These are phyloP conservation scores for Aspergillus terreus DNA, from an alignment of 2,329 filamentous ascomycete genomes.

Conservation along the genomic window DNA sequence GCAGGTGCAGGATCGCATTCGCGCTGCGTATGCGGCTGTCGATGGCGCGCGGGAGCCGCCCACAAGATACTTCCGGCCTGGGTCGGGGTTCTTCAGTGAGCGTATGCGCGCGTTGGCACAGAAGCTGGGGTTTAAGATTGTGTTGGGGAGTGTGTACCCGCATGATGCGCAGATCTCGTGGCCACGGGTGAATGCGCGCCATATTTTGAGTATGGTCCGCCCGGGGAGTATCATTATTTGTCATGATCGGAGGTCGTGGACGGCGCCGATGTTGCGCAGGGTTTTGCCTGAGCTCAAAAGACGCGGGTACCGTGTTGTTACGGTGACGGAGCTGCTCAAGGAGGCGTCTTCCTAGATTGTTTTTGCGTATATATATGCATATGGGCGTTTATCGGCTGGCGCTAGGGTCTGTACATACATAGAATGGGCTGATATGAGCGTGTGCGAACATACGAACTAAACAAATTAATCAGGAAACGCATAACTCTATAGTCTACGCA, in stretches of 20 bases:
- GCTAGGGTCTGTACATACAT: background rate
- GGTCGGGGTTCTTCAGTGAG: constrained; percentile 75
- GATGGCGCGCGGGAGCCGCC: constrained; percentile 36
- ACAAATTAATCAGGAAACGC: background rate
- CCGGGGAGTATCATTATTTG: constrained; percentile 79
- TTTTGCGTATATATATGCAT: background rate
- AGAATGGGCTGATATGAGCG: background rate
- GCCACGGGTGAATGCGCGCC: constrained; percentile 66
- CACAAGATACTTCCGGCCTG: constrained; percentile 73
- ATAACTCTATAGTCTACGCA: constrained; percentile 39
- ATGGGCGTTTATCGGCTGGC: background rate
- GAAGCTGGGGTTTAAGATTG: constrained; percentile 64
- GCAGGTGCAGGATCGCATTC: constrained; percentile 60
- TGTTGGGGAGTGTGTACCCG: constrained; percentile 82
- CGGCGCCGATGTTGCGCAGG: constrained; percentile 68
- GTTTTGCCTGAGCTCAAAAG: constrained; percentile 69
- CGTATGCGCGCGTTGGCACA: constrained; percentile 62
- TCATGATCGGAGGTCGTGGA: constrained; percentile 82
- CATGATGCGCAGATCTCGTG: constrained; percentile 83
- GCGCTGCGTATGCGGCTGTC: constrained; percentile 50
- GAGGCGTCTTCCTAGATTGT: constrained; percentile 8
- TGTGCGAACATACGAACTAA: background rate
- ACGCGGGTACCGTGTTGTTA: constrained; percentile 68
- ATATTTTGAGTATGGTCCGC: constrained; percentile 74
- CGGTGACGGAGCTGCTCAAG: constrained; percentile 63